These are phyloP conservation scores for Quercus lobata DNA, from an alignment of 331 rosid species.

Conservation along the genomic window DNA sequence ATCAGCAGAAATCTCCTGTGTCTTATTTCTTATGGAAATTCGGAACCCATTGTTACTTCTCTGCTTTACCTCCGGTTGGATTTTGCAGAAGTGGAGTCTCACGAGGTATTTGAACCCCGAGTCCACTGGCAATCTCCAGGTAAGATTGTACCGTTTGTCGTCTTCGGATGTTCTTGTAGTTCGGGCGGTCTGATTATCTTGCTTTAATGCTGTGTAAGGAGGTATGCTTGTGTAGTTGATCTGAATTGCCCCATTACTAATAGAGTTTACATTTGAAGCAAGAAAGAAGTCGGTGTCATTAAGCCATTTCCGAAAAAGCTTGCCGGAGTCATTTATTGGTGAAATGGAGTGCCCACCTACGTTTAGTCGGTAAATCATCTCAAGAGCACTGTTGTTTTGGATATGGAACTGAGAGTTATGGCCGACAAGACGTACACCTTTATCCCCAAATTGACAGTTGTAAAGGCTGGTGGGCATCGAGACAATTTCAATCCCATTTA, in stretches of 20 bases:
- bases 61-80: fast-evolving
- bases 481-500: not conserved
- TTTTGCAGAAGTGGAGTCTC: conserved; percentile 57
- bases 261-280: not conserved
- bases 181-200: conserved; percentile 17
- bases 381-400: conserved; percentile 4
- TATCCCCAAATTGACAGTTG: no score
- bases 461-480: not conserved
- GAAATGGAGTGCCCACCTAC: conserved; percentile 9
- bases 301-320: conserved; percentile 34
- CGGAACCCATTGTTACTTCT: not conserved
- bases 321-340: conserved; percentile 21
- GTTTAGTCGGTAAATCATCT: conserved; percentile 31
- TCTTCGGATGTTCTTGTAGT: not conserved
- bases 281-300: not conserved
- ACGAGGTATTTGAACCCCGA: conserved; percentile 38
- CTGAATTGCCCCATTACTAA: not conserved
- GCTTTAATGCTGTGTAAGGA: conserved; percentile 27
- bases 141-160: conserved; percentile 20
- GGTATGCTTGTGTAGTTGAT: not conserved
- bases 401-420: not conserved
- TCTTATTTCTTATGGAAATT: conserved; percentile 18
- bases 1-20: not conserved
- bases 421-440: no score
- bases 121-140: conserved; percentile 48